Evolutionary conservation across 2,329 filamentous ascomycete genomes (phyloP).

Genomic region (Rasamsonia emersonii): DNA sequence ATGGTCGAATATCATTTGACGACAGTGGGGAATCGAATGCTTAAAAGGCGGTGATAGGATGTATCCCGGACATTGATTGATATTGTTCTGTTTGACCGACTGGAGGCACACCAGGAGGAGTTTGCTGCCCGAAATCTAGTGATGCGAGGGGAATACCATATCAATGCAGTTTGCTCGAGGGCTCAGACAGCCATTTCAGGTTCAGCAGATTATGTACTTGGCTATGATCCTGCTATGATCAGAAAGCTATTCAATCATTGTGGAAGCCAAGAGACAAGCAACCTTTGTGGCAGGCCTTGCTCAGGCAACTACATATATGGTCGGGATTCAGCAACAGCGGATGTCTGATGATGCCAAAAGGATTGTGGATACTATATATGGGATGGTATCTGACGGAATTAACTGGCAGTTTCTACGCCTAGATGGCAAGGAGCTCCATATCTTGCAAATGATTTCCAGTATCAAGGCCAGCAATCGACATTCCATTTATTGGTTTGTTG

Average conservation of each 20-base stretch:
- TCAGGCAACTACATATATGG: conserved; percentile 5
- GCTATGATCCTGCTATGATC: background rate
- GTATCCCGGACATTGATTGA: conserved; percentile 5
- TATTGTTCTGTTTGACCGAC: conserved; percentile 2
- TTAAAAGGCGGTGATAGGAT: too few species aligned
- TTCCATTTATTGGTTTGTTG: too few species aligned
- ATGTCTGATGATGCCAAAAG: background rate
- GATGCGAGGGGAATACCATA: background rate
- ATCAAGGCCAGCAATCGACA: too few species aligned
- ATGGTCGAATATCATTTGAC: too few species aligned
- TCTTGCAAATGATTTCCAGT: too few species aligned
- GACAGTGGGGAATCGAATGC: too few species aligned
- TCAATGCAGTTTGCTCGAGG: background rate
- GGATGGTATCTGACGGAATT: conserved; percentile 5
- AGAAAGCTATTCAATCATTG: conserved; percentile 4
- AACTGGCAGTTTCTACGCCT: conserved; percentile 4
- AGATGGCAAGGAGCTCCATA: background rate
- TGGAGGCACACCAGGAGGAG: conserved; percentile 3
- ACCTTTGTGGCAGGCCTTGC: background rate
- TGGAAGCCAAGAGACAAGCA: background rate
- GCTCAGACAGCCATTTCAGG: background rate
- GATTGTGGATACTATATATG: conserved; percentile 3
- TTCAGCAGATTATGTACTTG: background rate
- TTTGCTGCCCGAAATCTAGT: background rate
- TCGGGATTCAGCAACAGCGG: conserved; percentile 1